Evolutionary conservation across 768 basidiomycete species (phyloP), one percentile per base, ranked within the genome.

Genomic region (Hypholoma fasciculare): DNA sequence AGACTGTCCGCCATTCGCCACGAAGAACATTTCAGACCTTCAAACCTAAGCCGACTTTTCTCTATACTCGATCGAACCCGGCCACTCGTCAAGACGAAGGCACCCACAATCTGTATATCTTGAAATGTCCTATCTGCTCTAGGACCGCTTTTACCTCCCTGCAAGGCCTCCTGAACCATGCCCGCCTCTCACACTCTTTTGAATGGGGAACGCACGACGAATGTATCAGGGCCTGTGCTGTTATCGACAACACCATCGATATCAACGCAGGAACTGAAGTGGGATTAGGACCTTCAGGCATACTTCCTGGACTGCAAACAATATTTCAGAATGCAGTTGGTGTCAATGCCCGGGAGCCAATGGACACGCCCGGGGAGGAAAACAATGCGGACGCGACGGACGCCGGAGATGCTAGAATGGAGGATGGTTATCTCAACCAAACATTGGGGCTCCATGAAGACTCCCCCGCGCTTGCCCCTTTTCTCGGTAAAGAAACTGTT

Each of bases 141-240:
- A 76, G 79, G 47, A 78, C 74, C 1, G 62, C 76, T 0, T 84
- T 84, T 58, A 76, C 75, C 4, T 77, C 78, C 6, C 72, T 83
- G 1, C 83, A 84, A 67, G 83, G 82, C 4, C 74, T 84, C 14
- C 73, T 82, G 27, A 83, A 83, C 63, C 83, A 84, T 58, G 81
- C 78, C 30, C 78, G 83, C 12, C 74, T 82, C 34, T 71, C 74
- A 6, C 83, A 84, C 65, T 68, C 63, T 40, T 69, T 78, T 30
- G 81, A 79, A 58, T 84, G 81, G 80, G 81, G 78, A 11, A 80
- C 78, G 8, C 83, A 84, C 56, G 83, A 84, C 42, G 81, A 81
- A 49, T 84, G 82, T 57, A 78, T 83, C 6, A 72, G 76, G 44
- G 78, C 79, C 4, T 83, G 83, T 67, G 78, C 81, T 7, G 71